These are phyloP conservation scores for Heritiera littoralis DNA, from an alignment of 345 rosid genomes.

Conservation along the genomic window DNA sequence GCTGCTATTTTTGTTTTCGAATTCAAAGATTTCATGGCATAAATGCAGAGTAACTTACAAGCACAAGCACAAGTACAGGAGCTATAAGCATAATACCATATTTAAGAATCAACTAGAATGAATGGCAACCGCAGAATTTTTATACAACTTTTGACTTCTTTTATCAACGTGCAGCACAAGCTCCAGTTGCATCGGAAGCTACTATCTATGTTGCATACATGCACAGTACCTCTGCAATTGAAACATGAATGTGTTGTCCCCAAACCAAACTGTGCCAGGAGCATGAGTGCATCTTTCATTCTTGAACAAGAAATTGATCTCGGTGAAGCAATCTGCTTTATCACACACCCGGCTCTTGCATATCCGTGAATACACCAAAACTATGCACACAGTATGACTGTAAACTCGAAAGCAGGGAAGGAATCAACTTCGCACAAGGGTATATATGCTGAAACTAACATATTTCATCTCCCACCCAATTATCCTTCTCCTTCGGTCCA, in stretches of 20 bases:
- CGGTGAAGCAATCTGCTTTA: neutral
- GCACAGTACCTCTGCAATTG: conserved; percentile 2
- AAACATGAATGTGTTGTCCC: neutral
- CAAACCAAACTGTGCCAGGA: neutral
- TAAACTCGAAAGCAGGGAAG: neutral
- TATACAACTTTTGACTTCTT: too few species aligned
- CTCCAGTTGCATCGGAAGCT: too few species aligned
- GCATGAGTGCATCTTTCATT: neutral
- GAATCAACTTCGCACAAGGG: neutral
- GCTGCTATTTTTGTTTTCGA: neutral
- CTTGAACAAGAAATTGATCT: neutral
- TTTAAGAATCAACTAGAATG: neutral
- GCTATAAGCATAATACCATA: neutral
- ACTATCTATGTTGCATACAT: neutral
- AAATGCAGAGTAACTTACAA: neutral
- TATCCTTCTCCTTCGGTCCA: conserved; percentile 90
- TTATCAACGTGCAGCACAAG: too few species aligned
- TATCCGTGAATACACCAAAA: neutral
- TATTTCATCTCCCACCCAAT: conserved; percentile 87
- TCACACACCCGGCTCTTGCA: neutral
- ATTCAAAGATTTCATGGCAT: neutral
- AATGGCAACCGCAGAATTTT: neutral
- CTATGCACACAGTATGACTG: neutral
- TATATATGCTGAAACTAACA: conserved; percentile 28
- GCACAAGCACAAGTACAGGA: neutral